Evolutionary conservation across 2,329 filamentous ascomycete species (phyloP).

Genomic region (Diatrype stigma): DNA sequence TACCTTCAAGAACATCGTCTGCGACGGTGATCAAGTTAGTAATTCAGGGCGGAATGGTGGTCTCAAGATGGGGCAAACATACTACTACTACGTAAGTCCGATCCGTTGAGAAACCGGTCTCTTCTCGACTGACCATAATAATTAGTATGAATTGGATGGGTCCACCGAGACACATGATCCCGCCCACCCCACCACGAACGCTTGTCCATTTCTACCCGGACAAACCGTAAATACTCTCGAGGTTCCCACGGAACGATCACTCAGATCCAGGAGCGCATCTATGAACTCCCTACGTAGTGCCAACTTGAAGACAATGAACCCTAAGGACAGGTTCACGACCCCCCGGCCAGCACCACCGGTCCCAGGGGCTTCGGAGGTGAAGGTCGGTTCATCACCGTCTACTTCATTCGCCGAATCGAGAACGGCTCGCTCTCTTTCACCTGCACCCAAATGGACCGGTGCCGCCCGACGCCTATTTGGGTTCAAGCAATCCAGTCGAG

Average conservation of each 20-base stretch:
- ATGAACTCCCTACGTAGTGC: slow-evolving; percentile 54
- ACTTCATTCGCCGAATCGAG: slow-evolving; percentile 29
- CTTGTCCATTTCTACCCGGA: slow-evolving; percentile 82
- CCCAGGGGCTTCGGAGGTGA: slow-evolving; percentile 36
- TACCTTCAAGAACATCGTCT: slow-evolving; percentile 79
- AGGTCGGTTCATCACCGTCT: slow-evolving; percentile 29
- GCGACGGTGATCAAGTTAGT: slow-evolving; percentile 62
- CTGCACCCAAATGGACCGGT: slow-evolving; percentile 42
- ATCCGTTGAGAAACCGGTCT: slow-evolving; percentile 1
- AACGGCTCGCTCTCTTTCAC: slow-evolving; percentile 44
- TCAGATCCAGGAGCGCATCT: slow-evolving; percentile 61
- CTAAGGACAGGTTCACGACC: slow-evolving; percentile 68
- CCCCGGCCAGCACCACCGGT: slow-evolving; percentile 56
- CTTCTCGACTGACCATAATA: slow-evolving; percentile 19
- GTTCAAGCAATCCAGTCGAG: slow-evolving; percentile 34
- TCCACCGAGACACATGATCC: slow-evolving; percentile 73
- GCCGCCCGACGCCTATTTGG: slow-evolving; percentile 45
- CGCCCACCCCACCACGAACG: slow-evolving; percentile 66
- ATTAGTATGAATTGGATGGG: slow-evolving; percentile 85
- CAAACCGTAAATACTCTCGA: slow-evolving; percentile 82
- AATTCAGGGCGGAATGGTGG: slow-evolving; percentile 65
- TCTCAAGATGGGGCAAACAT: slow-evolving; percentile 86
- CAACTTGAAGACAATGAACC: slow-evolving; percentile 71
- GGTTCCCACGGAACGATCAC: slow-evolving; percentile 66
- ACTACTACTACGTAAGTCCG: slow-evolving; percentile 86